phyloP scores from a whole-genome alignment of 257 asterid genomes.

The Nicotiana undulata region DNA sequence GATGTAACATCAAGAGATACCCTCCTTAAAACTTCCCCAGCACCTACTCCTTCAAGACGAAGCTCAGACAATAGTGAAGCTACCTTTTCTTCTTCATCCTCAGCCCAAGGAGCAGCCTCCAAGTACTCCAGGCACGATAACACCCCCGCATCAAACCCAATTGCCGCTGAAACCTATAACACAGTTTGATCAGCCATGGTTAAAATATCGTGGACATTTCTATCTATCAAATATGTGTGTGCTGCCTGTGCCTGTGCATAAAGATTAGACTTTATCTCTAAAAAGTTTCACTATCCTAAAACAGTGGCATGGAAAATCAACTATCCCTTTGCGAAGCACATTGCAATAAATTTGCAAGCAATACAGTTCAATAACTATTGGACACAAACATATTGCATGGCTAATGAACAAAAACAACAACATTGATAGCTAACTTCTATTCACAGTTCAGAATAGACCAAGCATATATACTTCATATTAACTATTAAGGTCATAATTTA shows the following conservation, averaged over 20 bases:
- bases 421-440: neutral
- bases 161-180: constrained; percentile 81
- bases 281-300: neutral
- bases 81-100: constrained; percentile 91
- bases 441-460: too few relatives aligned
- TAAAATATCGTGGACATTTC: neutral
- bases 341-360: neutral
- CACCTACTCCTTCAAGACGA: constrained; percentile 78
- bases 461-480: too few relatives aligned
- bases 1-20: constrained; percentile 62
- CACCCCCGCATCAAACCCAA: constrained; percentile 93
- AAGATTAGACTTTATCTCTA: neutral
- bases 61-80: constrained; percentile 81
- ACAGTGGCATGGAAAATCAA: neutral
- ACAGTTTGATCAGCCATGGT: neutral
- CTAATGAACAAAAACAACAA: neutral
- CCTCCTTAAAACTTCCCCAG: constrained; percentile 80
- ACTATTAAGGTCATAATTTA: too few relatives aligned
- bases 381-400: neutral
- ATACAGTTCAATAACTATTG: neutral
- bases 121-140: constrained; percentile 81
- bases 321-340: neutral
- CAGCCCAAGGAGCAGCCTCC: constrained; percentile 99
- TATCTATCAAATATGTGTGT: neutral
- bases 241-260: neutral